phyloP scores from a whole-genome alignment of 805 yeast genomes.

The Metschnikowia lachancei region DNA sequence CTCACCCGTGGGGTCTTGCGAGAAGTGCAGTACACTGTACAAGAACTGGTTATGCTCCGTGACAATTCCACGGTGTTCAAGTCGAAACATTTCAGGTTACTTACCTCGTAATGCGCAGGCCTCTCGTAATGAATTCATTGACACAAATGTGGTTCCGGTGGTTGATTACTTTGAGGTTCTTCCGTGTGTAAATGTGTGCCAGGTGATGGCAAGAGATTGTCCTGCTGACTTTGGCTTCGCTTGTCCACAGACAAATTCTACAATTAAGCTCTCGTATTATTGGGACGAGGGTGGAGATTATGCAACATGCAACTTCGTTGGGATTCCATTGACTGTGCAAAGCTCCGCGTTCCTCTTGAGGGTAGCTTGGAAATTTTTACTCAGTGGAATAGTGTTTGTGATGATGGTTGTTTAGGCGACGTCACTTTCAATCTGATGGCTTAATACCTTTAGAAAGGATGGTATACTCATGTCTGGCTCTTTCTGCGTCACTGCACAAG shows the following conservation, averaged over 20 bases:
- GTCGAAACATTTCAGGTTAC: constrained; percentile 45
- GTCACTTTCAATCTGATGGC: too few species aligned
- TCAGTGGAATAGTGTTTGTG: constrained; percentile 2
- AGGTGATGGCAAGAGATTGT: constrained; percentile 76
- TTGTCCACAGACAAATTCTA: constrained; percentile 56
- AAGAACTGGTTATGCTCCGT: constrained; percentile 88
- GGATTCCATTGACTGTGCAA: constrained; percentile 13
- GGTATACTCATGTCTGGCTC: too few species aligned
- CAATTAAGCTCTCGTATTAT: constrained; percentile 42
- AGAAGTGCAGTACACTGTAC: constrained; percentile 68
- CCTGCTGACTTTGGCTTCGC: constrained; percentile 71
- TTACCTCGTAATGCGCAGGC: constrained; percentile 43
- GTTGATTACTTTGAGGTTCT: constrained; percentile 70
- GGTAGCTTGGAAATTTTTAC: constrained; percentile 9
- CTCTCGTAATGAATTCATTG: constrained; percentile 62
- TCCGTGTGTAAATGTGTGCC: constrained; percentile 83
- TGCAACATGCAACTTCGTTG: constrained; percentile 41
- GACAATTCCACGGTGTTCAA: constrained; percentile 81
- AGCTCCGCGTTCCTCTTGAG: constrained; percentile 8
- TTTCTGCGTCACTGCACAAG: too few species aligned
- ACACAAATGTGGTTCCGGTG: constrained; percentile 50
- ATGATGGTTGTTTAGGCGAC: constrained; percentile 5
- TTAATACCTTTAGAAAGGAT: too few species aligned
- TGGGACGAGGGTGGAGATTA: constrained; percentile 33
- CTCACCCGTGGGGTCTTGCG: constrained; percentile 74